Evolutionary conservation across 495 filamentous ascomycete species (phyloP).

Genomic region (Bathelium albidoporum): DNA sequence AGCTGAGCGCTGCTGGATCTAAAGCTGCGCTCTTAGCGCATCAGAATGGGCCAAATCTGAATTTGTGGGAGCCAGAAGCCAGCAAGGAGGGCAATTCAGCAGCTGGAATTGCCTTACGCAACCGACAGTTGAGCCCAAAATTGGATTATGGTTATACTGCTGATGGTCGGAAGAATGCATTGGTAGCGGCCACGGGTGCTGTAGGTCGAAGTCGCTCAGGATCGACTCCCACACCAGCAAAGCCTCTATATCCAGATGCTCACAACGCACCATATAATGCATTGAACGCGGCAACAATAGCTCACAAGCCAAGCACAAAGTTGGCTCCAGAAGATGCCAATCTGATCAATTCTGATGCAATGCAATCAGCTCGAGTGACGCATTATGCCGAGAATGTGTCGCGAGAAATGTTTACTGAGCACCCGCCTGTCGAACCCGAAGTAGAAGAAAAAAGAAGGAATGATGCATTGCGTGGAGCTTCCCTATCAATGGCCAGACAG

Average conservation of each 20-base stretch:
- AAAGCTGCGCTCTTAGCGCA: conserved; percentile 65
- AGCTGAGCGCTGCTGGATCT: conserved; percentile 49
- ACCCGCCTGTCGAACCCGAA: conserved; percentile 62
- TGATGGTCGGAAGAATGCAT: conserved; percentile 47
- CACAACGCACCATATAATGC: conserved; percentile 53
- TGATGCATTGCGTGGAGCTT: conserved; percentile 66
- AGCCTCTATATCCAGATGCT: conserved; percentile 44
- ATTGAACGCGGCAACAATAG: conserved; percentile 53
- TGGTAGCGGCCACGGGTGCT: conserved; percentile 64
- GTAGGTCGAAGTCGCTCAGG: conserved; percentile 56
- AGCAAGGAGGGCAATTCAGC: conserved; percentile 48
- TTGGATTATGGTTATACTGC: conserved; percentile 37
- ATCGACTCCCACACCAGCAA: conserved; percentile 46
- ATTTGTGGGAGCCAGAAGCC: conserved; percentile 38
- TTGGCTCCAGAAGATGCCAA: conserved; percentile 13
- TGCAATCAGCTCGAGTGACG: conserved; percentile 48
- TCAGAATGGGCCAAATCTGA: conserved; percentile 46
- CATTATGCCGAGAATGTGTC: conserved; percentile 41
- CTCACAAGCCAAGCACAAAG: conserved; percentile 33
- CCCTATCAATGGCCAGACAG: conserved; percentile 75
- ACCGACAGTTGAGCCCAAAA: conserved; percentile 31
- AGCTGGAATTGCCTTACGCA: conserved; percentile 46
- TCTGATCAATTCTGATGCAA: conserved; percentile 29
- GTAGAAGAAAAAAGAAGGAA: conserved; percentile 60
- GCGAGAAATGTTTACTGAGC: conserved; percentile 61